These are phyloP conservation scores for Umbelopsis sp. DNA, from an alignment of 192 early-diverging fungal genomes.

Conservation along the genomic window DNA sequence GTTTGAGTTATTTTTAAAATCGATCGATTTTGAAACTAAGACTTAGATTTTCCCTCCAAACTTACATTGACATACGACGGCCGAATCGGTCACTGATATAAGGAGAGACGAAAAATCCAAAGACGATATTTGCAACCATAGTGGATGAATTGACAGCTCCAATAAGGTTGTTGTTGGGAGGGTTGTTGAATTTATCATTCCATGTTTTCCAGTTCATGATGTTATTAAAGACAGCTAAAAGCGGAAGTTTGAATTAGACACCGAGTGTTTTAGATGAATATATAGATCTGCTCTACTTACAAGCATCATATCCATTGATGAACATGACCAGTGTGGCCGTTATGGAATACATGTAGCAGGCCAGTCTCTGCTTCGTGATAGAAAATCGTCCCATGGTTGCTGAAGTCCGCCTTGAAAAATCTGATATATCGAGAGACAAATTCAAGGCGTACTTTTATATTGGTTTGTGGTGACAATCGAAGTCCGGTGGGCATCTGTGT, in stretches of 20 bases:
- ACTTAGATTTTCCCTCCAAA: not conserved
- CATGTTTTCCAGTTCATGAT: constrained; percentile 13
- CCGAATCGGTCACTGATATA: constrained; percentile 24
- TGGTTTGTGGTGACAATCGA: not conserved
- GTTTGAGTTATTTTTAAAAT: not conserved
- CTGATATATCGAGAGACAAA: not conserved
- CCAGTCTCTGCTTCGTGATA: constrained; percentile 16
- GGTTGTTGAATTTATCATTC: constrained; percentile 11
- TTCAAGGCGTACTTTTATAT: constrained; percentile 1
- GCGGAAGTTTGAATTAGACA: too few relatives aligned
- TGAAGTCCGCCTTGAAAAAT: not conserved
- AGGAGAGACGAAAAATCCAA: constrained; percentile 23
- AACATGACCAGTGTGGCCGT: constrained; percentile 23
- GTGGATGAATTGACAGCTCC: constrained; percentile 25
- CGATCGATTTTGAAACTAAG: not conserved
- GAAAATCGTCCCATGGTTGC: not conserved
- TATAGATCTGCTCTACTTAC: constrained; percentile 9
- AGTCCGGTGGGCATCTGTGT: not conserved
- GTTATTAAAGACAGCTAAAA: constrained; percentile 25
- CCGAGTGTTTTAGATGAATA: too few relatives aligned
- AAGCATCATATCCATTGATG: constrained; percentile 32
- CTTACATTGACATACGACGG: constrained; percentile 24
- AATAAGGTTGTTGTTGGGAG: constrained; percentile 7
- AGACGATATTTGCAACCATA: constrained; percentile 21
- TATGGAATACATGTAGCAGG: constrained; percentile 16